Percentiles rank a stretch among this genome's conserved stretches.
Conservation (phyloP, 768 basidiomycete species). For the Collybia mongolica region DNA sequence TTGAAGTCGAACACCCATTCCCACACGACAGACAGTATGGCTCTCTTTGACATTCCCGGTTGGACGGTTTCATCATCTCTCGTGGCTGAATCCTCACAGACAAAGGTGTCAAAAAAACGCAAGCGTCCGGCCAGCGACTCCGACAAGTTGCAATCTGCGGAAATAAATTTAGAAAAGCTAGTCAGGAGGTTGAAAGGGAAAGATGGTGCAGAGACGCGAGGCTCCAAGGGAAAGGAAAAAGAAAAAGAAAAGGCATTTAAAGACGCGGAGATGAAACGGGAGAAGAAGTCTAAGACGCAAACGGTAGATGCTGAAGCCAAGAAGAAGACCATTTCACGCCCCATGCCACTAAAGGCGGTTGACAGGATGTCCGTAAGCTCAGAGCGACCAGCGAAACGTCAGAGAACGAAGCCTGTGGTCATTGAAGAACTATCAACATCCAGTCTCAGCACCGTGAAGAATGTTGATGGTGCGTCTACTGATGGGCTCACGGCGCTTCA, state of each 20-base stretch:
- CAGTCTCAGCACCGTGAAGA: slow-evolving; percentile 1
- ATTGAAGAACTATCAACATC: not conserved
- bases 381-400: slow-evolving; percentile 8
- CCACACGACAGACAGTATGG: slow-evolving; percentile 24
- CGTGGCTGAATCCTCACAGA: slow-evolving; percentile 26
- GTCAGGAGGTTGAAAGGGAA: slow-evolving; percentile 43
- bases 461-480: slow-evolving; percentile 1
- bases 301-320: slow-evolving; percentile 15
- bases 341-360: slow-evolving; percentile 12
- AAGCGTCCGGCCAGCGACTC: slow-evolving; percentile 42
- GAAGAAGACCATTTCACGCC: slow-evolving; percentile 20
- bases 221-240: slow-evolving; percentile 3
- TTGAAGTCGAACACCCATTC: too few relatives aligned
- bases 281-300: slow-evolving; percentile 14
- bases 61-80: slow-evolving; percentile 56
- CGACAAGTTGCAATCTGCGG: slow-evolving; percentile 33
- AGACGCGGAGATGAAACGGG: slow-evolving; percentile 18
- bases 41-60: slow-evolving; percentile 67
- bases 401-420: slow-evolving; percentile 9
- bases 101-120: slow-evolving; percentile 49
- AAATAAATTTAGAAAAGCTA: slow-evolving; percentile 61
- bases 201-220: slow-evolving; percentile 12
- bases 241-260: slow-evolving; percentile 16
- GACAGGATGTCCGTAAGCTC: slow-evolving; percentile 3
- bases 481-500: slow-evolving; percentile 69